Base-by-base conservation (phyloP, 2,329 filamentous ascomycete genomes). In the Samsoniella hepiali region DNA sequence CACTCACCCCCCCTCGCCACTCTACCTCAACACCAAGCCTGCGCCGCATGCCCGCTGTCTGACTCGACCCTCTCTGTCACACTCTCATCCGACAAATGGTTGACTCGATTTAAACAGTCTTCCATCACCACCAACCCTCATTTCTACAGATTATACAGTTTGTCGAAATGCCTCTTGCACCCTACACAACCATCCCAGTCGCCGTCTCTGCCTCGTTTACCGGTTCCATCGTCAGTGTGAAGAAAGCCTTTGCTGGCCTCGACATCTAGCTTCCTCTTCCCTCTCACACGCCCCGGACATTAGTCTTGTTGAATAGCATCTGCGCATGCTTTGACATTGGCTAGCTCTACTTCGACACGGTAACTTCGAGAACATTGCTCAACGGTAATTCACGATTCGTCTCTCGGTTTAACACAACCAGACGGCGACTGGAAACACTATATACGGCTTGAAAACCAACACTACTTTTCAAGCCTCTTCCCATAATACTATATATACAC, bases 141-240 rank as follows among this genome's bases (percentile, higher is more conserved):
- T 60, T 69, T 67, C 70, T 68, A 65, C 65, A 67, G 67, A 69
- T 63, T 64, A 68, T 63, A 69, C 71, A 75, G 74, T 71, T 73
- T 75, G 68, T 70, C 74, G 85, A 78, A 72, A 88, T 88, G 85
- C 80, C 79, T 82, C 73, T 85, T 85, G 81, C 77, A 80, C 78
- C 75, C 76, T 74, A 74, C 70, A 71, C 70, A 71, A 69, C 74
- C 69, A 78, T 77, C 79, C 82, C 84, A 87, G 85, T 88, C 84
- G 84, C 81, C 82, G 78, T 84, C 83, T 82, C 79, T 76, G 82
- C 80, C 78, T 80, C 77, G 84, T 85, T 82, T 73, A 80, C 83
- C 83, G 82, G 83, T 84, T 75, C 79, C 74, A 80, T 84, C 79
- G 74, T 79, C 78, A 74, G 80, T 83, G 80, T 80, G 81, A 80